Base-by-base conservation (phyloP, 2,329 filamentous ascomycete genomes). In the Aotearoamyces nothofagi region DNA sequence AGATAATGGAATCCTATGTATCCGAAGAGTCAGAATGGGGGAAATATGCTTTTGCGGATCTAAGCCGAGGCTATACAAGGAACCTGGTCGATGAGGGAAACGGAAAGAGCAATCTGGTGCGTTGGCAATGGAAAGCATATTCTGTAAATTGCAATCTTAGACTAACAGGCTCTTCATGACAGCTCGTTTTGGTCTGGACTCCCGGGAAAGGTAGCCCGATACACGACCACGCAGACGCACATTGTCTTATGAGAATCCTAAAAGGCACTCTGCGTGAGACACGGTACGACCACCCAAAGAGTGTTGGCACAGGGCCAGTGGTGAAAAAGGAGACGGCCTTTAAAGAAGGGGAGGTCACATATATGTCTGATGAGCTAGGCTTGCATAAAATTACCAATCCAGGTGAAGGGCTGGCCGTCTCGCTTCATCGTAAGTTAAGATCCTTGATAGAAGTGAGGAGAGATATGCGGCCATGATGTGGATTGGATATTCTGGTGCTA, bases 1-100 rank as follows among this genome's bases (percentile, higher is more conserved):
- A 59, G 15, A 53, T 87, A 38, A 92, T 94, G 82, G 56, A 69
- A 33, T 56, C 66, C 15, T 93, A 94, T 53, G 51, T 63, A 28
- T 82, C 79, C 26, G 57, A 69, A 22, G 61, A 75, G 32, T 52
- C 58, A 15, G 75, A 86, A 31, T 94, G 86, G 86, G 49, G 57
- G 30, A 63, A 61, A 37, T 93, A 81, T 54, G 80, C 79, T 15
- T 66, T 87, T 42, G 66, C 65, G n/a, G 78, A 92, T 44, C 42
- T 56, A 11, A 72, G 62, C 38, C 63, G 74, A 43, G 66, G 68
- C 2, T 94, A 93, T 52, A 93, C 86, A 9, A 61, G 86, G 31
- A 93, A 93, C 48, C 66, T 93, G 4, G 83, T 94, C 24, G 82
- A 92, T 45, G 78, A 84, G 48, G 82, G 84, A 3, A 93, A 93